phyloP scores from a whole-genome alignment of 768 basidiomycete genomes.

The Psilocybe cubensis region DNA sequence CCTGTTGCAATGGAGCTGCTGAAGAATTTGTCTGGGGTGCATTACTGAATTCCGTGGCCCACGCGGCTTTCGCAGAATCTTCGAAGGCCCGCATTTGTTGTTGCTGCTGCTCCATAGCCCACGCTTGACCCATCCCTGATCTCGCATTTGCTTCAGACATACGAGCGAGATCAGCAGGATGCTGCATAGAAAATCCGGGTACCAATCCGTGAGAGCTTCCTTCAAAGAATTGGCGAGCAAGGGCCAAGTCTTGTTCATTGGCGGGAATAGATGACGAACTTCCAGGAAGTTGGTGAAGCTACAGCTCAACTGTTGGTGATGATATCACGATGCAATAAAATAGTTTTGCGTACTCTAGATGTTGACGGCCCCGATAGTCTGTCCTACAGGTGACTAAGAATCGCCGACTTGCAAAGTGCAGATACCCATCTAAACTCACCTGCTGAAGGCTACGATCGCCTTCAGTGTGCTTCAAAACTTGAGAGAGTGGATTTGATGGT shows the following conservation, averaged over 20 bases:
- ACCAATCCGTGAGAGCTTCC: constrained; percentile 34
- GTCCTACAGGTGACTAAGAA: constrained; percentile 52
- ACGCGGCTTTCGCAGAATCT: constrained; percentile 39
- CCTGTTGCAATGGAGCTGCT: constrained; percentile 36
- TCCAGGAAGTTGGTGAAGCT: constrained; percentile 81
- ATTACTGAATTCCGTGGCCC: constrained; percentile 61
- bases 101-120: constrained; percentile 55
- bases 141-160: constrained; percentile 32
- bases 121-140: constrained; percentile 51
- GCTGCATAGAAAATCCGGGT: constrained; percentile 37
- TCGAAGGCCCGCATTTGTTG: constrained; percentile 42
- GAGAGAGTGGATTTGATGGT: constrained; percentile 82
- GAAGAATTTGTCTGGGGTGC: constrained; percentile 26
- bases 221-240: constrained; percentile 84
- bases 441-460: constrained; percentile 88
- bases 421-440: constrained; percentile 44
- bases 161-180: constrained; percentile 32
- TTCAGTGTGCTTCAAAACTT: constrained; percentile 89
- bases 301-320: not conserved
- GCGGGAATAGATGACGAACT: constrained; percentile 47
- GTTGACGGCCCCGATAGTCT: constrained; percentile 75
- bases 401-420: not conserved
- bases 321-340: not conserved
- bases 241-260: constrained; percentile 67
- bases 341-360: constrained; percentile 52